Evolutionary conservation across 176 grass and related monocot species (phyloP), one percentile per base, ranked within the genome.

Genomic region (Hordeum marinum): DNA sequence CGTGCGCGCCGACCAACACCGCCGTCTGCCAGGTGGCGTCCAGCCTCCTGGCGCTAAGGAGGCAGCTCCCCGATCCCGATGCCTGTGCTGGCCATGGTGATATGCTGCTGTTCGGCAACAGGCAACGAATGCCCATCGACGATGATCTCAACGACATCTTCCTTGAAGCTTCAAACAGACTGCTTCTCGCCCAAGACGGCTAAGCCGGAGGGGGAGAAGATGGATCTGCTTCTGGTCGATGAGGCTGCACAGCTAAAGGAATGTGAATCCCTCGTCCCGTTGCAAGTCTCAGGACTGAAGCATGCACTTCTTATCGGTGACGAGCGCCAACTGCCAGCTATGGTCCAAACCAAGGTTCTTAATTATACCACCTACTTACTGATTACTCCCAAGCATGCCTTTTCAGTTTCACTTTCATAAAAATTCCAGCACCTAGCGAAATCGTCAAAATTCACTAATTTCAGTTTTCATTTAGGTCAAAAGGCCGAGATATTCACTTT

Each of bases 301-400:
- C 84, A 94, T 34, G 89, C 58, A 39, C 71, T 94, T 82, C 87
- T 97, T 52, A 88, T 93, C 71, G 94, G 94, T 0, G 89, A 97
- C 11, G 91, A 90, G 55, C 86, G 83, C 41, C 94, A 97, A 15
- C 24, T 97, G 13, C 91, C 94, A 12, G 89, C 91, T 12, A 85
- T 80, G 1, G 94, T 94, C 2, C 88, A 94, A 82, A 94, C 89
- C 91, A 88, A 97, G 91, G 94, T 93, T n/a, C n/a, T n/a, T n/a
- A n/a, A n/a, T n/a, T n/a, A n/a, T n/a, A n/a, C n/a, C n/a, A n/a
- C n/a, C n/a, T n/a, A n/a, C n/a, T n/a, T n/a, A n/a, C n/a, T n/a
- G n/a, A n/a, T n/a, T n/a, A n/a, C n/a, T n/a, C n/a, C n/a, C n/a
- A n/a, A n/a, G n/a, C n/a, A n/a, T n/a, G n/a, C n/a, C n/a, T n/a